Percentiles rank a stretch among this genome's conserved stretches.
Evolutionary conservation across 371 early-diverging fungal species (phyloP).

Genomic region (Entomophthora muscae): DNA sequence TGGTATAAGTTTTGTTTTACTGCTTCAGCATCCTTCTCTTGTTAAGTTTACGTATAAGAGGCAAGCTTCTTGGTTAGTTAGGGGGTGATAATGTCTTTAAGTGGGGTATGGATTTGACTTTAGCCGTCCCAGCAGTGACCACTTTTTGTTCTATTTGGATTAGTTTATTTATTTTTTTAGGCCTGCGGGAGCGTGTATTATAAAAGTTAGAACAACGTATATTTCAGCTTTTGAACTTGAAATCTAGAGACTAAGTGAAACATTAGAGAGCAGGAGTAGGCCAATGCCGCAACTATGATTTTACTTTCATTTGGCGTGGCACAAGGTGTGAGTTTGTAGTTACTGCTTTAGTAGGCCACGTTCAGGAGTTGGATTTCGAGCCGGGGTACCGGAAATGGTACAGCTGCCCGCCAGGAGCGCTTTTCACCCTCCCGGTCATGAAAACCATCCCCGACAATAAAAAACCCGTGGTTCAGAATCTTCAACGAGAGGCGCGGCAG

Average conservation of each 20-base stretch:
- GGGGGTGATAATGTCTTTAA: too few species aligned
- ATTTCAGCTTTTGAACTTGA: too few species aligned
- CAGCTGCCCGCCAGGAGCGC: constrained; percentile 22
- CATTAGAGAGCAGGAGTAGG: constrained; percentile 18
- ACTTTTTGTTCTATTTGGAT: too few species aligned
- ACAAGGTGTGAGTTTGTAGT: constrained; percentile 29
- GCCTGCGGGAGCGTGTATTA: too few species aligned
- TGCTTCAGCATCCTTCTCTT: too few species aligned
- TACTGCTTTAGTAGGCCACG: constrained; percentile 77
- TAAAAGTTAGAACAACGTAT: too few species aligned
- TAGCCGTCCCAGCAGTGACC: too few species aligned
- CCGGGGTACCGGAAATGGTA: constrained; percentile 36
- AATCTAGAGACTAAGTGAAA: constrained; percentile 21
- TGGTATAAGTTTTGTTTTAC: too few species aligned
- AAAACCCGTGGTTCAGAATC: constrained; percentile 37
- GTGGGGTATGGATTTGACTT: too few species aligned
- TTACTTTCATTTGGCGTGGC: constrained; percentile 14
- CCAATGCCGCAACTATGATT: constrained; percentile 63
- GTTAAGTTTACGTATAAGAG: too few species aligned
- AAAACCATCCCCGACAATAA: constrained; percentile 17
- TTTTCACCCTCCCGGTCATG: constrained; percentile 45
- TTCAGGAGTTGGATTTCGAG: constrained; percentile 46
- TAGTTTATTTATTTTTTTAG: too few species aligned
- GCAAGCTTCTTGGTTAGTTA: too few species aligned
- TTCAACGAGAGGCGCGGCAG: constrained; percentile 33